A percentile compares a stretch with the other conserved stretches of the same genome.
Conservation (phyloP, 208 protist genomes). For the Leishmania tarentolae region DNA sequence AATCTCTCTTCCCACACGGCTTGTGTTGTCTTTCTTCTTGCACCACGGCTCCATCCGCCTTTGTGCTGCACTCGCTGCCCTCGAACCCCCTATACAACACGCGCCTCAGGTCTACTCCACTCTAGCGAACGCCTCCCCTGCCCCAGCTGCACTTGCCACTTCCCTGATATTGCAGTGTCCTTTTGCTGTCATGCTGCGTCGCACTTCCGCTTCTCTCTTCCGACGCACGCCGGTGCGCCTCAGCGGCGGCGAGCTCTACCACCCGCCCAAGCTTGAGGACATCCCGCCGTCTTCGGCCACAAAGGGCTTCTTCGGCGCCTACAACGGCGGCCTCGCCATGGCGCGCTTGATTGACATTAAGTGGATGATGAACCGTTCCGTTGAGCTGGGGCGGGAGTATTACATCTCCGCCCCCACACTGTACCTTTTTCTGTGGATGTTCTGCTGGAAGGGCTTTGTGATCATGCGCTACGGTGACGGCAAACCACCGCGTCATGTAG, state of each 20-base stretch:
- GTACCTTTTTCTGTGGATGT: slow-evolving; percentile 83
- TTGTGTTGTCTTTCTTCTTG: background rate
- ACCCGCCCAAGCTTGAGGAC: slow-evolving; percentile 80
- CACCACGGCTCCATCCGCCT: slow-evolving; percentile 5
- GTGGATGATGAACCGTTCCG: slow-evolving; percentile 92
- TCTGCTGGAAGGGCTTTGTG: slow-evolving; percentile 81
- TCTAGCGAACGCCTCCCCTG: too few relatives aligned
- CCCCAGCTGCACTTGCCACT: background rate
- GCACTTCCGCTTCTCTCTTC: slow-evolving; percentile 65
- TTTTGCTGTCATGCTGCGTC: slow-evolving; percentile 76
- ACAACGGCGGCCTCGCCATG: slow-evolving; percentile 65
- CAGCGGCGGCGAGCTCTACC: slow-evolving; percentile 85
- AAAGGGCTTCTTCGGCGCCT: slow-evolving; percentile 79
- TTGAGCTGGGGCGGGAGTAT: slow-evolving; percentile 84
- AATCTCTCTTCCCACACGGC: too few relatives aligned
- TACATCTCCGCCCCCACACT: slow-evolving; percentile 86
- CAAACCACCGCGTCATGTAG: slow-evolving; percentile 80
- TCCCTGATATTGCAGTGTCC: background rate
- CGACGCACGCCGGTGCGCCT: slow-evolving; percentile 70
- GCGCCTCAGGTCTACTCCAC: background rate
- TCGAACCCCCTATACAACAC: background rate
- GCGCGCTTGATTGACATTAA: slow-evolving; percentile 86
- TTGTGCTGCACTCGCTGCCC: background rate
- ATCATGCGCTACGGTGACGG: slow-evolving; percentile 82
- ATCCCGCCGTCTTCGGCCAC: slow-evolving; percentile 60